Conservation (phyloP, 1,139 yeast species). For the Debaryomyces sp. region DNA sequence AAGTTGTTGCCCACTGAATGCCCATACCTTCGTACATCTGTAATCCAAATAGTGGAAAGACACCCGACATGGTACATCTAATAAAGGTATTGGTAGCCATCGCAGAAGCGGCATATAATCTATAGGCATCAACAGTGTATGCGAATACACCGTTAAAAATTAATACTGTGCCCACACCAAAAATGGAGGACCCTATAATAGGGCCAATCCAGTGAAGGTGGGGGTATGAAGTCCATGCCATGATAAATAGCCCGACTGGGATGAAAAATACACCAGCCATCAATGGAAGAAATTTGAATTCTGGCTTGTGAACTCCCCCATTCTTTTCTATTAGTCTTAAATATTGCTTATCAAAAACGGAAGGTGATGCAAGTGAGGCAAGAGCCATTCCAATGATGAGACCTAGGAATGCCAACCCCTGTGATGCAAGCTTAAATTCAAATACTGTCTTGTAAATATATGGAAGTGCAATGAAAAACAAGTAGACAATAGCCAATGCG, state of each 20-base stretch:
- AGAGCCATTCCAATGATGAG: conserved; percentile 50
- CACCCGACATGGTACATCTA: conserved; percentile 40
- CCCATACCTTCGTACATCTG: conserved; percentile 40
- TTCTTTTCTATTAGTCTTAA: conserved; percentile 24
- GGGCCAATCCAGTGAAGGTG: conserved; percentile 46
- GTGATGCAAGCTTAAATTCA: conserved; percentile 34
- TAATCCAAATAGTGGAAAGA: conserved; percentile 41
- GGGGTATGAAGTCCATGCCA: conserved; percentile 44
- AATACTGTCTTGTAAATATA: conserved; percentile 53
- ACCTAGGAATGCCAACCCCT: conserved; percentile 58
- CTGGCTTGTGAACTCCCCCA: conserved; percentile 38
- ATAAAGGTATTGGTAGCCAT: conserved; percentile 45
- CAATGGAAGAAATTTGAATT: conserved; percentile 38
- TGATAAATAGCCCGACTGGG: conserved; percentile 41
- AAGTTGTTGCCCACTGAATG: conserved; percentile 45
- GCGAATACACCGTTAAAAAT: conserved; percentile 45
- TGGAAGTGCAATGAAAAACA: conserved; percentile 68
- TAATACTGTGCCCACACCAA: conserved; percentile 40
- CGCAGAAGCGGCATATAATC: conserved; percentile 43
- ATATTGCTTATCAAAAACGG: conserved; percentile 25
- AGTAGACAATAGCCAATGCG: conserved; percentile 58
- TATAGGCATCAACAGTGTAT: conserved; percentile 44
- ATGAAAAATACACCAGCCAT: conserved; percentile 39
- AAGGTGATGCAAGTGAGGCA: conserved; percentile 25
- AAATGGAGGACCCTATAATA: conserved; percentile 38